Conservation (phyloP, 257 asterid species). For the Echium plantagineum region DNA sequence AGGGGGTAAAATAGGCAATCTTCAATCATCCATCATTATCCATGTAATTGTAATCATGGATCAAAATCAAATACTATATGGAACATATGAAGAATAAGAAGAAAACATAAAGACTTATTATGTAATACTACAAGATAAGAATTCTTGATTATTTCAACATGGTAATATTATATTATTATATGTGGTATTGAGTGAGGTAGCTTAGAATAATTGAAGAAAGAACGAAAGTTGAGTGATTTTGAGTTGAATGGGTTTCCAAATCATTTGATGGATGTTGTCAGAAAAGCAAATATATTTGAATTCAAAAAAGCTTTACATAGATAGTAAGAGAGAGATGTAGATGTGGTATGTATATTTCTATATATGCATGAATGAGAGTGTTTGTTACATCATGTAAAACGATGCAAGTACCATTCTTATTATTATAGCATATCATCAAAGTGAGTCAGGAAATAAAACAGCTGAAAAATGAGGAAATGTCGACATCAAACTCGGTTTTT, state of each 20-base stretch:
- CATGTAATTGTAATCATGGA: no score
- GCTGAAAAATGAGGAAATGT: constrained; percentile 89
- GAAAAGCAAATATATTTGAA: constrained; percentile 1
- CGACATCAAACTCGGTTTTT: constrained; percentile 41
- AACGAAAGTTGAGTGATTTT: constrained; percentile 45
- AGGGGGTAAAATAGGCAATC: constrained; percentile 17
- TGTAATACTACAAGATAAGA: background rate
- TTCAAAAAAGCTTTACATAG: constrained; percentile 34
- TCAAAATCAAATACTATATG: constrained; percentile 7
- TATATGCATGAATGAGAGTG: constrained; percentile 4
- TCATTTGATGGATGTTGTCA: constrained; percentile 34
- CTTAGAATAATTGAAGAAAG: constrained; percentile 37
- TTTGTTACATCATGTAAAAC: background rate
- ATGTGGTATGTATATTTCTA: constrained; percentile 18
- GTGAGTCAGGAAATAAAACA: constrained; percentile 65
- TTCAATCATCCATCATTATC: background rate
- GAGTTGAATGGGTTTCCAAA: constrained; percentile 40
- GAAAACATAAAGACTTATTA: background rate
- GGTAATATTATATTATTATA: background rate
- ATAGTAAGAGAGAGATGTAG: constrained; percentile 23
- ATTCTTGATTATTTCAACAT: background rate
- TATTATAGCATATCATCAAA: constrained; percentile 14
- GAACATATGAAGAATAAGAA: constrained; percentile 22
- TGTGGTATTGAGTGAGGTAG: constrained; percentile 14
- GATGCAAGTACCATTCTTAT: constrained; percentile 21